phyloP scores from a whole-genome alignment of 73 alveolate genomes.

The Paramecium pentaurelia region DNA sequence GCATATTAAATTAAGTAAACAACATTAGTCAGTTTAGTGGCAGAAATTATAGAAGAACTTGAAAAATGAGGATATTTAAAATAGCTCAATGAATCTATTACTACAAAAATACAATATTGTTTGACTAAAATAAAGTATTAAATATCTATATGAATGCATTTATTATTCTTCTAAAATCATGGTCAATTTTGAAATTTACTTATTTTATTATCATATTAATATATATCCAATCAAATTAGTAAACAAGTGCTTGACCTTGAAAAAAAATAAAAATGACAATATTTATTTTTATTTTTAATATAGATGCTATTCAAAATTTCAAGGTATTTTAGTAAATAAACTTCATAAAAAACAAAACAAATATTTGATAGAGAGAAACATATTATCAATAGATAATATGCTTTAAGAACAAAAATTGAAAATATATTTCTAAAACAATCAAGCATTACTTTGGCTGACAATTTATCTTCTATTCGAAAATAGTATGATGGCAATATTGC shows the following conservation, averaged over 20 bases:
- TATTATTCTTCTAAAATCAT: not conserved
- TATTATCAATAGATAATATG: not conserved
- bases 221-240: not conserved
- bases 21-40: not conserved
- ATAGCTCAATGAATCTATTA: not conserved
- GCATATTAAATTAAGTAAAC: not conserved
- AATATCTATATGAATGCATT: not conserved
- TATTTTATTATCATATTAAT: not conserved
- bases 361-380: not conserved
- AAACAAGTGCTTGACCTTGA: not conserved
- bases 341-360: not conserved
- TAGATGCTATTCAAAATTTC: not conserved
- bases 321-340: not conserved
- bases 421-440: not conserved
- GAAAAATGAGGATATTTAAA: not conserved
- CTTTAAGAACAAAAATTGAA: not conserved
- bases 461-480: not conserved
- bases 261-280: not conserved
- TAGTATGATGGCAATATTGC: not conserved
- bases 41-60: not conserved
- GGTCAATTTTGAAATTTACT: not conserved
- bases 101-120: not conserved
- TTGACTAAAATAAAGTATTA: not conserved
- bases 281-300: not conserved
- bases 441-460: not conserved